Conservation (phyloP, 164 flowering plant genomes). For the Piper betle region DNA sequence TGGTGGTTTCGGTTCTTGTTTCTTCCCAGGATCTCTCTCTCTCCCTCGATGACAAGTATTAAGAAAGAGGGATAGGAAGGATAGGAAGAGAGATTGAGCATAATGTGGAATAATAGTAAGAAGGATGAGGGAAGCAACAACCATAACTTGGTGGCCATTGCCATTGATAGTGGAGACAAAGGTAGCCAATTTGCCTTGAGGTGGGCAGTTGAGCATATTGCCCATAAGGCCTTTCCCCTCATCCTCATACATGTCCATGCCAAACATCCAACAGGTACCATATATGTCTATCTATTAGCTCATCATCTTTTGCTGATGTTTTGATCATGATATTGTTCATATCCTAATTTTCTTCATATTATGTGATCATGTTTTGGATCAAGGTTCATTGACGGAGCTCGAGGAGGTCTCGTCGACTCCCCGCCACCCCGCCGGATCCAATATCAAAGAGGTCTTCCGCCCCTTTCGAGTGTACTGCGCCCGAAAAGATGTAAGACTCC, state of each 20-base stretch:
- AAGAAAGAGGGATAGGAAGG: no score
- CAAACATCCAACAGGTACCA: conserved; percentile 15
- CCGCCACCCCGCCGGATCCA: conserved; percentile 10
- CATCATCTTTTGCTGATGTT: not conserved
- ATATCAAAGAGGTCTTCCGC: not conserved
- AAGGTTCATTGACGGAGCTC: conserved; percentile 7
- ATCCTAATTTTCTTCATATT: not conserved
- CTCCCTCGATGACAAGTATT: no score
- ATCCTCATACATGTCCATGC: conserved; percentile 50
- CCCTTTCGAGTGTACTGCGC: conserved; percentile 9
- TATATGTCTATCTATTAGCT: conserved; percentile 10
- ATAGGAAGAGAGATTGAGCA: not conserved
- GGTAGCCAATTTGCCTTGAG: conserved; percentile 65
- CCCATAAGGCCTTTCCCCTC: conserved; percentile 33
- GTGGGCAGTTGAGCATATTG: conserved; percentile 58
- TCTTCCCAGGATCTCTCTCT: no score
- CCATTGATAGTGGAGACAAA: conserved; percentile 56
- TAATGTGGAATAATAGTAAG: conserved; percentile 10
- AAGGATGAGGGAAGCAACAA: conserved; percentile 9
- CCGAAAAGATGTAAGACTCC: not conserved
- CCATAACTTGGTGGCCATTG: conserved; percentile 46
- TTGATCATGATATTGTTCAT: no score
- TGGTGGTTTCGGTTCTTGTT: no score
- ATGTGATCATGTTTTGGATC: not conserved
- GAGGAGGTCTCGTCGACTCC: conserved; percentile 4